Evolutionary conservation across 768 basidiomycete species (phyloP), one percentile per base, ranked within the genome.

Genomic region (Scleroderma citrinum): DNA sequence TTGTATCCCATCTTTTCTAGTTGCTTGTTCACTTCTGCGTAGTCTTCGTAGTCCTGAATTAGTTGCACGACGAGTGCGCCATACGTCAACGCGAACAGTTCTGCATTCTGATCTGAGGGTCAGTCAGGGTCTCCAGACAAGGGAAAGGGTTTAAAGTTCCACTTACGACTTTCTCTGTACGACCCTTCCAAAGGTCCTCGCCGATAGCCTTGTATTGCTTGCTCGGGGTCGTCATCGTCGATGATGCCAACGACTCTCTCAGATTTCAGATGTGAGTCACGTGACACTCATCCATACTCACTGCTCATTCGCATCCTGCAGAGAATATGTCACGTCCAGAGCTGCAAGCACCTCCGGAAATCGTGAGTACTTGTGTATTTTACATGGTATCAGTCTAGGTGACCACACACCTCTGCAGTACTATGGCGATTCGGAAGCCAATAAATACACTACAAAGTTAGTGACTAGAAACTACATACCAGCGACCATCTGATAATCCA

Each of bases 1-100:
- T 94, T 96, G 69, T 96, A 97, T 3, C 96, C 96, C 95, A 97
- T 98, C 72, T 93, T 95, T 60, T 99, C 95, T 3, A 99, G 83
- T 66, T 99, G 94, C 66, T 91, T 94, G 68, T 92, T 92, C 54
- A 92, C 89, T 65, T 95, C 92, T 13, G 77, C 78, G 63, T 96
- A 98, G 72, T 99, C 94, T 62, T 99, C 96, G 61, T 97, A 98
- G 68, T 99, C 96, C 63, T 98, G 96, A 54, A 98, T 93, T 53
- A 99, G 80, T 71, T 99, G 96, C 30, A 98, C 92, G 42, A 99
- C 96, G 44, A 98, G 81, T 20, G 94, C 94, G 45, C 96, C 96
- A 57, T 99, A 99, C 19, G 95, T 98, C 49, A 98, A 70, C 3
- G 94, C 87, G 69, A 99, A 98, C 23, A 99, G 78, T 68, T 99